Evolutionary conservation across 495 filamentous ascomycete genomes (phyloP).

Genomic region (Aspergillus baeticus): DNA sequence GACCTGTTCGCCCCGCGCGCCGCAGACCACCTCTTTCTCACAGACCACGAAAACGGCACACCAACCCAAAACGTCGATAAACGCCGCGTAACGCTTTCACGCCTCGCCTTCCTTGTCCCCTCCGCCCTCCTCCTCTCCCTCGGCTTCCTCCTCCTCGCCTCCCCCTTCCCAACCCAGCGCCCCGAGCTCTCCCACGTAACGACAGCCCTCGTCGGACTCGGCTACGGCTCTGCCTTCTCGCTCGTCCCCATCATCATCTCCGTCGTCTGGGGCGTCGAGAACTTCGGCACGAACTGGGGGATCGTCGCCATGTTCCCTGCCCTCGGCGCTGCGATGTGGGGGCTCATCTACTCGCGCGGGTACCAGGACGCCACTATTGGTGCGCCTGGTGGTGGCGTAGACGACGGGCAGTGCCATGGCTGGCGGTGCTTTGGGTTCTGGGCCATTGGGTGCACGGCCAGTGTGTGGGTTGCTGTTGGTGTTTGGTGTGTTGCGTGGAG

Average conservation of each 20-base stretch:
- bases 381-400: conserved; percentile 6
- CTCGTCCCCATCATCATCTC: conserved; percentile 87
- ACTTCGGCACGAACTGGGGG: conserved; percentile 98
- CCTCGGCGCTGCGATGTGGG: conserved; percentile 80
- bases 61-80: conserved; percentile 24
- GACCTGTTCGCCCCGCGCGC: conserved; percentile 78
- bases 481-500: conserved; percentile 82
- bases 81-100: conserved; percentile 61
- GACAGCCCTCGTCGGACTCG: conserved; percentile 76
- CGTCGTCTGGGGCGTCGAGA: conserved; percentile 96
- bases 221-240: conserved; percentile 89
- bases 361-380: conserved; percentile 65
- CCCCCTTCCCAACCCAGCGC: conserved; percentile 65
- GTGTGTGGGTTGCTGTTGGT: conserved; percentile 72
- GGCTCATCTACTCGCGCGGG: conserved; percentile 73
- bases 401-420: conserved; percentile 60
- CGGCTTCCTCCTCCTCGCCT: conserved; percentile 73
- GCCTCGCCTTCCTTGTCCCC: conserved; percentile 73
- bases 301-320: conserved; percentile 91
- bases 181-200: conserved; percentile 74
- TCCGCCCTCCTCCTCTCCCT: conserved; percentile 73
- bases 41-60: conserved; percentile 31
- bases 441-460: conserved; percentile 67
- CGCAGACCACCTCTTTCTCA: conserved; percentile 33
- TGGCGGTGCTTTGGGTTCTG: conserved; percentile 81